Base-by-base conservation (phyloP, 1,284 basidiomycete genomes). In the Macrocybe sp. region DNA sequence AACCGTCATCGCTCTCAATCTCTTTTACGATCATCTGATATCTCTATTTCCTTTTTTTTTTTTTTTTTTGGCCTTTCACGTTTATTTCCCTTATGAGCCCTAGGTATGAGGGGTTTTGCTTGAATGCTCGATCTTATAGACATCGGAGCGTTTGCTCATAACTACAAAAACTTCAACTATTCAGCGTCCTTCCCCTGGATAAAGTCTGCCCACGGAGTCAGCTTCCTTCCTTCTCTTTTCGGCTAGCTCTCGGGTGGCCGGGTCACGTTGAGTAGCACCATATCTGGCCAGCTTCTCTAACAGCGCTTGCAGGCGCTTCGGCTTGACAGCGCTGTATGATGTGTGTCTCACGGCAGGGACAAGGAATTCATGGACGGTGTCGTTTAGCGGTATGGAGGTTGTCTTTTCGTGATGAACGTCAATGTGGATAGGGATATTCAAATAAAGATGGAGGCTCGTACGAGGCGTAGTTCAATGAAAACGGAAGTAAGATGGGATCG, bases 391-490 rank as follows among this genome's bases (percentile, higher is more conserved):
- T 49, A 97, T 83, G 37, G 83, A 82, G 45, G 84, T 78, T 47
- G 85, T 91, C 94, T 96, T 59, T 45, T 49, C 30, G 37, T 2
- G 41, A 48, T 50, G 36, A 34, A 35, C 37, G 30, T 8, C 45
- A 50, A n/a, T 51, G 31, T 22, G 47, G 30, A 57, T 52, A 39
- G 29, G 44, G 46, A 46, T 34, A 16, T 45, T 47, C 33, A 44
- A 35, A 31, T 38, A 10, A 36, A 37, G 31, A 38, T 16, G 42
- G 37, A 41, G 9, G 6, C 3, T 73, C 85, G 61, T 64, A 93
- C 94, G 57, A 81, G 73, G 45, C 85, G 85, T 48, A 97, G 71
- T 64, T 96, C 93, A 29, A 74, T 66, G 62, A 97, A 96, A 7
- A 85, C 84, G n/a, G 79, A 69, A 44, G 76, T 77, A 16, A 96